phyloP scores from a whole-genome alignment of 768 basidiomycete species.

The Rhizopogon vinicolor region DNA sequence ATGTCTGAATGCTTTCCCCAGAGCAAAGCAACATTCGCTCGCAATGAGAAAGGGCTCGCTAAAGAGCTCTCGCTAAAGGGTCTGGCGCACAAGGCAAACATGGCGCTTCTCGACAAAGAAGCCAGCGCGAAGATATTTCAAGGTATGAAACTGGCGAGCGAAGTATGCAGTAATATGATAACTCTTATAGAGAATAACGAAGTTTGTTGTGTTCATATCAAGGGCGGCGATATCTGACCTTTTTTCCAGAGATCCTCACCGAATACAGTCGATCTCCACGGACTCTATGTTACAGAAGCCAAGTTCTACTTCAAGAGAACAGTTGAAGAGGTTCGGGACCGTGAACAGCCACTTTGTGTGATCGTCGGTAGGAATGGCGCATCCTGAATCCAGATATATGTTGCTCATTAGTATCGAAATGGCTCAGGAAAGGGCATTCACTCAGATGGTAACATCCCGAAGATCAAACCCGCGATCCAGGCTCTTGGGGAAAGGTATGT shows the following conservation, averaged over 20 bases:
- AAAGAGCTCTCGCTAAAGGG: constrained; percentile 74
- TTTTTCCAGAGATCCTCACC: constrained; percentile 27
- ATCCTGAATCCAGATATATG: neutral
- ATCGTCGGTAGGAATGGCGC: constrained; percentile 64
- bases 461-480: constrained; percentile 84
- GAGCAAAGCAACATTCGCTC: neutral
- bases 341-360: constrained; percentile 56
- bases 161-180: neutral
- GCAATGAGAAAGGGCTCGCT: constrained; percentile 29
- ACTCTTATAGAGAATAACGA: neutral
- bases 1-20: constrained; percentile 56
- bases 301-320: constrained; percentile 66
- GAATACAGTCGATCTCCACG: constrained; percentile 79
- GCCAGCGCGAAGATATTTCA: constrained; percentile 81
- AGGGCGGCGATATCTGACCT: neutral
- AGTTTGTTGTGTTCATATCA: neutral
- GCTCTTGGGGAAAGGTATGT: constrained; percentile 69
- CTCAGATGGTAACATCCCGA: constrained; percentile 66
- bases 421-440: constrained; percentile 73
- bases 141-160: constrained; percentile 41
- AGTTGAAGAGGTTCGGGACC: constrained; percentile 42
- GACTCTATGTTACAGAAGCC: constrained; percentile 84
- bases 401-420: neutral
- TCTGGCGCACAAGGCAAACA: constrained; percentile 66
- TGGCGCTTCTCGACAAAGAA: constrained; percentile 68